Conservation (phyloP, 805 yeast genomes). For the Millerozyma acaciae region DNA sequence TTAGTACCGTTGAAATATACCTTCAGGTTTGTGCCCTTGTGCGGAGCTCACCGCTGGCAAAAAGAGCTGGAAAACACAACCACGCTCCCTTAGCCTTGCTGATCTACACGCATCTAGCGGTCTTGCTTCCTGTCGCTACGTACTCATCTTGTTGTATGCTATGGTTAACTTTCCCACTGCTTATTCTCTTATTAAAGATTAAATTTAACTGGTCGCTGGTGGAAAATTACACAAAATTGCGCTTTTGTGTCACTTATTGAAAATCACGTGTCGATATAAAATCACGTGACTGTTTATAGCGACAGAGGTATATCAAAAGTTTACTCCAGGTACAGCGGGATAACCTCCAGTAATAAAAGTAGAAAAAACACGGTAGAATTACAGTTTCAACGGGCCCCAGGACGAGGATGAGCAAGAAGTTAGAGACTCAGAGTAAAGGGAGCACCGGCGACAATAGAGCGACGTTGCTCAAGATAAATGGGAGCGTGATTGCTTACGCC, state of each 20-base stretch:
- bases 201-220: conserved; percentile 9
- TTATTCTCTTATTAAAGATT: conserved; percentile 4
- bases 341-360: too few species aligned
- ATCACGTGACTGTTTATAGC: background rate
- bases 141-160: too few species aligned
- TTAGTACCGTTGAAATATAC: too few species aligned
- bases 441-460: background rate
- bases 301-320: background rate
- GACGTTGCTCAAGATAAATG: conserved; percentile 44
- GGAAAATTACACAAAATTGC: background rate
- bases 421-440: background rate
- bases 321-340: background rate
- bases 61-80: too few species aligned
- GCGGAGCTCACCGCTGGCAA: too few species aligned
- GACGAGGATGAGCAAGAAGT: conserved; percentile 2
- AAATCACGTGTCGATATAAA: background rate
- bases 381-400: too few species aligned
- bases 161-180: conserved; percentile 1
- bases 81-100: too few species aligned
- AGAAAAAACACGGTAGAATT: too few species aligned
- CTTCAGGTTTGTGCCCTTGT: too few species aligned
- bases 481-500: conserved; percentile 60
- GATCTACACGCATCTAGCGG: too few species aligned
- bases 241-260: background rate
- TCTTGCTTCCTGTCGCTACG: too few species aligned